Percentiles rank a stretch among this genome's conserved stretches.
These are phyloP conservation scores for Pestalotiopsis sp. DNA, from an alignment of 2,329 filamentous ascomycete genomes.

Conservation along the genomic window DNA sequence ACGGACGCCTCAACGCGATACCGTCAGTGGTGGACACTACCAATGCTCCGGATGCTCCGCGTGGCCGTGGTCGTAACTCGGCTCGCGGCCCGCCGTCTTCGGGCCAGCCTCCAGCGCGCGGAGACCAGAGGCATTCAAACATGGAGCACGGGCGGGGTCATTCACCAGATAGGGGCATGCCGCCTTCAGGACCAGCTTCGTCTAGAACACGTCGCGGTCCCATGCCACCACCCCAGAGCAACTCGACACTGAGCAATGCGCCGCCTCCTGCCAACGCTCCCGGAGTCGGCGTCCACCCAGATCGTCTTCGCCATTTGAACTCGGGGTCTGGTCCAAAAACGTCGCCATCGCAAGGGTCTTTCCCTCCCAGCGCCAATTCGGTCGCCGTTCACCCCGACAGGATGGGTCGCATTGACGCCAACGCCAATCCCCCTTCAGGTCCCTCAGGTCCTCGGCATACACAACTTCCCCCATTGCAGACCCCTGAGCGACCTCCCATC, in stretches of 20 bases:
- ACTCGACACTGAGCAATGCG: conserved; percentile 24
- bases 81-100: conserved; percentile 32
- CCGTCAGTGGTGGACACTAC: conserved; percentile 39
- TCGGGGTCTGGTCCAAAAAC: conserved; percentile 13
- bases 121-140: conserved; percentile 42
- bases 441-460: conserved; percentile 21
- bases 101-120: conserved; percentile 38
- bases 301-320: conserved; percentile 29
- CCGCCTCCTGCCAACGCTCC: conserved; percentile 19
- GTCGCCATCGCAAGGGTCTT: conserved; percentile 23
- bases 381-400: conserved; percentile 42
- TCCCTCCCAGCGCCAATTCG: conserved; percentile 22
- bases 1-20: conserved; percentile 60
- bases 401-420: conserved; percentile 36
- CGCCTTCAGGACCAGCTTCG: conserved; percentile 54
- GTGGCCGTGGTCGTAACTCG: conserved; percentile 47
- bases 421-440: conserved; percentile 22
- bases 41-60: conserved; percentile 56
- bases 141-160: conserved; percentile 39
- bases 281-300: conserved; percentile 29
- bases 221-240: conserved; percentile 21
- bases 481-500: conserved; percentile 30
- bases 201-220: conserved; percentile 46
- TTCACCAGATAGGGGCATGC: conserved; percentile 49
- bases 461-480: conserved; percentile 31